Conservation (phyloP, 169 alveolate genomes). For the Theileria sp. region DNA sequence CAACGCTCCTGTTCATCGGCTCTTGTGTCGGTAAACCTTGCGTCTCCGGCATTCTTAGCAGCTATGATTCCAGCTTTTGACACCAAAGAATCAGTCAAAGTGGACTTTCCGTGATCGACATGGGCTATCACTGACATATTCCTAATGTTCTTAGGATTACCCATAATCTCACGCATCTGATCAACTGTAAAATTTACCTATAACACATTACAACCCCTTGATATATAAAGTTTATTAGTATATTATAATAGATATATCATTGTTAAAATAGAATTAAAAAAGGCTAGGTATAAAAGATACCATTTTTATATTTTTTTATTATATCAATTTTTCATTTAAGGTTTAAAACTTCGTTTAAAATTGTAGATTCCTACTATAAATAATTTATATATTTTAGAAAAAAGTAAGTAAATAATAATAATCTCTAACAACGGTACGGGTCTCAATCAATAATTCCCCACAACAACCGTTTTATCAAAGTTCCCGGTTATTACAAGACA, state of each 20-base stretch:
- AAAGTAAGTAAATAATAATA: background rate
- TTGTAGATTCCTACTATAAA: background rate
- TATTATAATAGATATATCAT: too few relatives aligned
- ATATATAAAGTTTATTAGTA: background rate
- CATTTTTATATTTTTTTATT: background rate
- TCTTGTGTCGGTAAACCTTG: conserved; percentile 99
- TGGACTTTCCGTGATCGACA: conserved; percentile 99
- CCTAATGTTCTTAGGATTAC: conserved; percentile 96
- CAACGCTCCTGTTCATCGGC: conserved; percentile 99
- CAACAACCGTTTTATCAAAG: background rate
- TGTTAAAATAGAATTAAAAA: background rate
- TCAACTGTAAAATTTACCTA: conserved; percentile 99
- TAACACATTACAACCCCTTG: conserved; percentile 3
- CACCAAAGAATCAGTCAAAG: conserved; percentile 97
- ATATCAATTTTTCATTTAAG: background rate
- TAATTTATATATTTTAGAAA: background rate
- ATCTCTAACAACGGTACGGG: background rate
- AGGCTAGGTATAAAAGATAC: background rate
- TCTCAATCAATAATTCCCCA: background rate
- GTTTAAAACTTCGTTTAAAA: background rate
- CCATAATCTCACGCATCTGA: conserved; percentile 98
- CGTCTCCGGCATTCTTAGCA: conserved; percentile 97
- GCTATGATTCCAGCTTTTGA: conserved; percentile 99
- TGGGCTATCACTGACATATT: conserved; percentile 99
- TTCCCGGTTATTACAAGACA: background rate